Evolutionary conservation across 2,329 filamentous ascomycete species (phyloP).

Genomic region (Clarireedia paspali): DNA sequence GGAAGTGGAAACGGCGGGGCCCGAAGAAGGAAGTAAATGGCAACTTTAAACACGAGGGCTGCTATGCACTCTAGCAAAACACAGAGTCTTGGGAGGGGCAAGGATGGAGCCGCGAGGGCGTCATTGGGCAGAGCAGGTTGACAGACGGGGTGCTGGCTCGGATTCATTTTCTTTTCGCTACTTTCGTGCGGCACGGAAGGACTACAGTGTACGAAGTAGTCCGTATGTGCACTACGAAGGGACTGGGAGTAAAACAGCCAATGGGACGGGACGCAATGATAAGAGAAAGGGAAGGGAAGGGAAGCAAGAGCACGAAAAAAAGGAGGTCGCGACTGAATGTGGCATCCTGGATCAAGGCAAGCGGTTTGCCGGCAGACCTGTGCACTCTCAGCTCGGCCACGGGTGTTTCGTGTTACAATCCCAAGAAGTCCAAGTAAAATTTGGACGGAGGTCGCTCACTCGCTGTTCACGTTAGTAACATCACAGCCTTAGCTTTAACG

Average conservation of each 20-base stretch:
- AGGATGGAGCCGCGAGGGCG: conserved; percentile 1
- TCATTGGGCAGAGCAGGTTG: conserved; percentile 1
- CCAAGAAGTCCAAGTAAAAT: no score
- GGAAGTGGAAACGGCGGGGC: not conserved
- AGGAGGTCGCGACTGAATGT: not conserved
- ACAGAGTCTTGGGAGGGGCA: conserved; percentile 4
- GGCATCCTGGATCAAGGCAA: conserved; percentile 1
- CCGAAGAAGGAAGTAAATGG: conserved; percentile 7
- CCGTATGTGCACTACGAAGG: no score
- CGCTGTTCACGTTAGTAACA: not conserved
- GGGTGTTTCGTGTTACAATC: not conserved
- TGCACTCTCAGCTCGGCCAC: not conserved
- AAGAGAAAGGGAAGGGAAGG: not conserved
- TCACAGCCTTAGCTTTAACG: not conserved
- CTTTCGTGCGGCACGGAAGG: no score
- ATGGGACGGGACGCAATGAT: not conserved
- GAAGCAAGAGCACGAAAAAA: not conserved
- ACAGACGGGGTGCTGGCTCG: not conserved
- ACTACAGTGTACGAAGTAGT: no score
- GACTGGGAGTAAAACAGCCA: not conserved
- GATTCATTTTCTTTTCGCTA: not conserved
- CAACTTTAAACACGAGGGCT: not conserved
- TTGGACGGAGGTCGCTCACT: no score
- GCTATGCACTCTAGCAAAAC: not conserved
- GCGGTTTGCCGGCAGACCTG: not conserved